A percentile compares a stretch with the other conserved stretches of the same genome.
These are phyloP conservation scores for Ascomycota sp. DNA, from an alignment of 2,329 filamentous ascomycete genomes.

Conservation along the genomic window DNA sequence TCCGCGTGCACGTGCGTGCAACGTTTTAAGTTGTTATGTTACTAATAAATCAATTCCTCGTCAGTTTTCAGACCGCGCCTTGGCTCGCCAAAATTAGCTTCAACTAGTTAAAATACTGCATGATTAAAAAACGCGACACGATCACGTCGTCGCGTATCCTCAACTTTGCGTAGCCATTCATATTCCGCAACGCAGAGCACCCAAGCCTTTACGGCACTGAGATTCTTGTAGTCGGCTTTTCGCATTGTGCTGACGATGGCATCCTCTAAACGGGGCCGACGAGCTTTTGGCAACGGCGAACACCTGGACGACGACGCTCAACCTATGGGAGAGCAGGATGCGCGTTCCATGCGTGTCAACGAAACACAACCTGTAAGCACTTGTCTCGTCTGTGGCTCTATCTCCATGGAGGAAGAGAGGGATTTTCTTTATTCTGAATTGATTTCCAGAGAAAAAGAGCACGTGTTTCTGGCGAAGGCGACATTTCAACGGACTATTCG, in stretches of 20 bases:
- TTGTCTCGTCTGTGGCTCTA: background rate
- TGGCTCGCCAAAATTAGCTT: too few species aligned
- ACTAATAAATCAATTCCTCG: too few species aligned
- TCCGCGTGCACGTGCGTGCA: too few species aligned
- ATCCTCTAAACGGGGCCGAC: background rate
- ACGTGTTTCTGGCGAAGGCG: background rate
- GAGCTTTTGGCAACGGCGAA: background rate
- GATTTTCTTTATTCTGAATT: background rate
- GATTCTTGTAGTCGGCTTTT: too few species aligned
- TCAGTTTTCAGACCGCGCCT: too few species aligned
- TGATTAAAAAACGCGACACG: background rate
- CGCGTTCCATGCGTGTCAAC: slow-evolving; percentile 18
- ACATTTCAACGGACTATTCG: slow-evolving; percentile 2
- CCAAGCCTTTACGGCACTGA: too few species aligned
- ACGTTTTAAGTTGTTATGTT: too few species aligned
- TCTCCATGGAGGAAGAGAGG: too few species aligned
- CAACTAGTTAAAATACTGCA: too few species aligned
- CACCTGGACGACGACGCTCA: slow-evolving; percentile 6
- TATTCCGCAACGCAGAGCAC: too few species aligned
- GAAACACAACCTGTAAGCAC: slow-evolving; percentile 7
- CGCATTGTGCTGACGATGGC: background rate
- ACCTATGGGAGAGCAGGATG: slow-evolving; percentile 15
- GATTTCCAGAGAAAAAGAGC: background rate
- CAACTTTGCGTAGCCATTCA: too few species aligned
- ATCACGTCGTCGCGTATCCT: background rate